These are phyloP conservation scores for Pistacia integerrima DNA, from an alignment of 345 rosid genomes.

Conservation along the genomic window DNA sequence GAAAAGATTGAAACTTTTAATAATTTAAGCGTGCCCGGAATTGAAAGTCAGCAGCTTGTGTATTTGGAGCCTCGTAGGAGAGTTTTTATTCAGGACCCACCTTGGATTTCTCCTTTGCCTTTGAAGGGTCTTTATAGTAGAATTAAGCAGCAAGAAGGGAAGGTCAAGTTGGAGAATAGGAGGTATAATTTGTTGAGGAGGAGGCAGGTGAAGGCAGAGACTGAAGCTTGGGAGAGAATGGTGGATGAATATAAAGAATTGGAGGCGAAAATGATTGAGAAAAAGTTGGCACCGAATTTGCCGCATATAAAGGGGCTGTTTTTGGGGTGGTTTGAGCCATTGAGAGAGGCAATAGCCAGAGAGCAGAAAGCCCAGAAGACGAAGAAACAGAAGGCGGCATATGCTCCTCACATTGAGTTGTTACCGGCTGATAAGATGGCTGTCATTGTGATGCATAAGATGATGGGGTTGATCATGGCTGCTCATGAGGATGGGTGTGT, in stretches of 20 bases:
- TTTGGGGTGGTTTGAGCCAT: slow-evolving; percentile 89
- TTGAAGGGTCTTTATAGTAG: slow-evolving; percentile 55
- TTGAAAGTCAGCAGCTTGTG: slow-evolving; percentile 20
- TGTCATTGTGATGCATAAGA: slow-evolving; percentile 90
- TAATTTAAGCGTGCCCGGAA: slow-evolving; percentile 30
- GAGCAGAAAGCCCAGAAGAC: slow-evolving; percentile 72
- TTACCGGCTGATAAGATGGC: slow-evolving; percentile 95
- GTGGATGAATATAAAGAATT: slow-evolving; percentile 73
- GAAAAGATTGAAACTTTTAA: slow-evolving; percentile 38
- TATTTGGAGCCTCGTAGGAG: slow-evolving; percentile 34
- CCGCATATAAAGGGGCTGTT: slow-evolving; percentile 79
- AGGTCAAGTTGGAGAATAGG: slow-evolving; percentile 50
- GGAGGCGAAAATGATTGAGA: slow-evolving; percentile 80
- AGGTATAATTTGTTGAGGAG: slow-evolving; percentile 67
- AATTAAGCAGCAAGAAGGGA: slow-evolving; percentile 29
- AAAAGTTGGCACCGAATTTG: slow-evolving; percentile 76
- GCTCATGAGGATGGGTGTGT: slow-evolving; percentile 69
- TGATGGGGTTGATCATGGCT: slow-evolving; percentile 80
- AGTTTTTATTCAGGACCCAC: slow-evolving; percentile 69
- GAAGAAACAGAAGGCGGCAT: slow-evolving; percentile 69
- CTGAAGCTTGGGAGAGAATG: slow-evolving; percentile 90
- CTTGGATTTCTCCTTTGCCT: slow-evolving; percentile 79
- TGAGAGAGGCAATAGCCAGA: slow-evolving; percentile 70
- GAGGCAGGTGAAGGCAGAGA: slow-evolving; percentile 83
- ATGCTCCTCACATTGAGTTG: slow-evolving; percentile 75